These are phyloP conservation scores for Apium graveolens DNA, from an alignment of 129 eudicot genomes.

Conservation along the genomic window DNA sequence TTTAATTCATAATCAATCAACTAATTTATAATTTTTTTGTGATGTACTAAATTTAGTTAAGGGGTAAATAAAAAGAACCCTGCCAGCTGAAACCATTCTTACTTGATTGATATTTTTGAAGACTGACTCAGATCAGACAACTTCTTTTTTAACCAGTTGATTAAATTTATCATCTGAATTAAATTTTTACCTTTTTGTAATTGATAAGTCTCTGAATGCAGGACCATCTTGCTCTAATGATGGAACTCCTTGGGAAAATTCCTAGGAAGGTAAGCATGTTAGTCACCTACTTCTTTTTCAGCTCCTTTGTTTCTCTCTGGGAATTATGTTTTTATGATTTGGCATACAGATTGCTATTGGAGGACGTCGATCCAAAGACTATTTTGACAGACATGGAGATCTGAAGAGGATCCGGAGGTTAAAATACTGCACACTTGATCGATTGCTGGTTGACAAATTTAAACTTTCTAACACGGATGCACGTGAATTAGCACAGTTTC, in stretches of 20 bases:
- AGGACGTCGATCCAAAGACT: constrained; percentile 77
- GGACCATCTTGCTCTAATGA: constrained; percentile 99
- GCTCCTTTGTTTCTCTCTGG: neutral
- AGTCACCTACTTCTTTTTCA: neutral
- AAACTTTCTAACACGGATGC: constrained; percentile 67
- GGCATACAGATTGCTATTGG: constrained; percentile 58
- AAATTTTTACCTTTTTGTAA: neutral
- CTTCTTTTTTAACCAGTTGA: neutral
- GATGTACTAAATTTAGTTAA: neutral
- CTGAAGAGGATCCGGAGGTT: constrained; percentile 90
- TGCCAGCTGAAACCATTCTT: neutral
- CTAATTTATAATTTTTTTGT: neutral
- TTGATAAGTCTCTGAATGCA: constrained; percentile 27
- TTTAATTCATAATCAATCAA: neutral
- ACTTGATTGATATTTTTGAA: neutral
- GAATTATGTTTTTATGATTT: neutral
- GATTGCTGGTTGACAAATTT: constrained; percentile 63
- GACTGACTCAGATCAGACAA: neutral
- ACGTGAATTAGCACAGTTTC: constrained; percentile 65
- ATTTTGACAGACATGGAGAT: constrained; percentile 93
- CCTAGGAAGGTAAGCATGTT: constrained; percentile 68
- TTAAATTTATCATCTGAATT: neutral
- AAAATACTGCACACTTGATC: constrained; percentile 59
- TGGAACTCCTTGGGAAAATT: constrained; percentile 95
- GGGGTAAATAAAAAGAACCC: neutral